Evolutionary conservation across 495 filamentous ascomycete genomes (phyloP).

Genomic region (Penicillium bialowiezense): DNA sequence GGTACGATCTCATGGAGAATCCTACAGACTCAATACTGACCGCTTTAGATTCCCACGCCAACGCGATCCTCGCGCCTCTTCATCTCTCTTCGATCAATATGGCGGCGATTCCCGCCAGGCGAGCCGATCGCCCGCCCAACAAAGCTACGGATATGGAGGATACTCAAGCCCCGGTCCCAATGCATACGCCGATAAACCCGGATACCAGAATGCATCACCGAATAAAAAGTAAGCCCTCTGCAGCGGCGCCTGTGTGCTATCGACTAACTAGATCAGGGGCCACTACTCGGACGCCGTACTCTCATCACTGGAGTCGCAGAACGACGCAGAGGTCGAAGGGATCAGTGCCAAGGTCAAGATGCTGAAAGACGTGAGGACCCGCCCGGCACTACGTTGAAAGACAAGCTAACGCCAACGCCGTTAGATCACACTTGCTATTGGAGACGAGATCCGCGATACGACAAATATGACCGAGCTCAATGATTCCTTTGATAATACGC

Average conservation of each 20-base stretch:
- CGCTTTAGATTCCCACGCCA: constrained; percentile 60
- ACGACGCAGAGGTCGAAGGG: constrained; percentile 85
- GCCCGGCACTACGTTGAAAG: background rate
- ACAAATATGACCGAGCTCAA: constrained; percentile 78
- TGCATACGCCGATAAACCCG: constrained; percentile 25
- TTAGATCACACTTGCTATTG: constrained; percentile 88
- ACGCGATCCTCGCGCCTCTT: constrained; percentile 78
- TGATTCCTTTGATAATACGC: constrained; percentile 82
- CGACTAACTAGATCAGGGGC: constrained; percentile 51
- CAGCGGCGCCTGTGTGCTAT: background rate
- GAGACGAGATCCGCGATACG: constrained; percentile 87
- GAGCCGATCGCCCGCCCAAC: constrained; percentile 50
- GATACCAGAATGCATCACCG: constrained; percentile 71
- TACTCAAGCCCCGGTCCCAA: constrained; percentile 55
- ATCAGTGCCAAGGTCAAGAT: constrained; percentile 87
- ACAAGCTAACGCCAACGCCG: constrained; percentile 4
- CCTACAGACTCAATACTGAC: background rate
- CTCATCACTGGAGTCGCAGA: constrained; percentile 91
- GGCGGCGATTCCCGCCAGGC: constrained; percentile 56
- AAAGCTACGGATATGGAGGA: constrained; percentile 52
- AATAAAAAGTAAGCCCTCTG: constrained; percentile 63
- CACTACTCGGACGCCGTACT: constrained; percentile 94
- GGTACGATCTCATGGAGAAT: constrained; percentile 17
- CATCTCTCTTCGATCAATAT: constrained; percentile 85
- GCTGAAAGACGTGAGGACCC: constrained; percentile 77